Base-by-base conservation (phyloP, 441 rosid species). In the Euphorbia celastroides region DNA sequence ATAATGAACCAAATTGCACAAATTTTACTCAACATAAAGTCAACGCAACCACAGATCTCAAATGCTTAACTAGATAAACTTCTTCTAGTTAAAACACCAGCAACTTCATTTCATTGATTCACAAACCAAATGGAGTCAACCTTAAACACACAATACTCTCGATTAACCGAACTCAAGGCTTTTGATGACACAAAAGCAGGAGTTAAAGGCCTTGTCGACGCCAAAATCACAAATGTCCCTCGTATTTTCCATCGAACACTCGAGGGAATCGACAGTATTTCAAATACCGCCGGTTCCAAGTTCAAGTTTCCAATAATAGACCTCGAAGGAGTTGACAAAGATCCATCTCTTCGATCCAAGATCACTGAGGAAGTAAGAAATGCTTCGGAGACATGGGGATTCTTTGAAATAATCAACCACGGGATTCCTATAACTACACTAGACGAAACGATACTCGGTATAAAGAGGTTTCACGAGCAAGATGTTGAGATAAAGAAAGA, bases 351-450 rank as follows among this genome's bases (percentile, higher is more conserved):
- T n/a, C n/a, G n/a, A n/a, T n/a, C n/a, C n/a, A n/a, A n/a, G 66
- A 66, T 83, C 10, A 76, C 76, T n/a, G 59, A 66, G 34, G 68
- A 71, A 58, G 73, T 85, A 26, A 10, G 75, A 5, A 64, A 63
- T 38, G 86, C 85, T 13, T 75, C 83, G 7, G 77, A 79, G 72
- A 79, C 55, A 14, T 81, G 92, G 88, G 92, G 85, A 7, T 77
- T 87, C 56, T 84, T 87, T 69, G 88, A 87, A 57, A 67, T 87
- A 36, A 72, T 83, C 38, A 82, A 84, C 61, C 88, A 87, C 67
- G 86, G 80, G 30, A 69, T 85, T 61, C 83, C 89, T 0, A 63
- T 44, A 3, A 16, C 58, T 46, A 75, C 74, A 16, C 68, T 83
- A 77, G 85, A 82, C 11, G 75, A 69, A 19, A 82, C 85, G 82